phyloP scores from a whole-genome alignment of 176 grass and related monocot genomes.

The Triticum monococcum region DNA sequence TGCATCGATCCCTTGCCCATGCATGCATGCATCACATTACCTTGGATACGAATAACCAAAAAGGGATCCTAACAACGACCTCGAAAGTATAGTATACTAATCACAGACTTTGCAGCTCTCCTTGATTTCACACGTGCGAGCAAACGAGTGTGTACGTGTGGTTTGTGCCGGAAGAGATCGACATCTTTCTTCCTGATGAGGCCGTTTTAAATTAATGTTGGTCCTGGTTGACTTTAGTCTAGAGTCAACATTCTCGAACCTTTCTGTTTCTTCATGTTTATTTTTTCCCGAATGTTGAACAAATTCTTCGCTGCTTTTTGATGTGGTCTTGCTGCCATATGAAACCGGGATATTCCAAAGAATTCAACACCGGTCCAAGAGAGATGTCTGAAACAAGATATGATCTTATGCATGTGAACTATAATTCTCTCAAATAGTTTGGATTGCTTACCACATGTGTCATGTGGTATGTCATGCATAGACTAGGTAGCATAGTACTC shows the following conservation, averaged over 20 bases:
- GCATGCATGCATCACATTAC: too few species aligned
- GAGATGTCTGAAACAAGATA: neutral
- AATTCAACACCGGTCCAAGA: neutral
- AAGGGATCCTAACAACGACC: neutral
- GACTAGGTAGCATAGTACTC: neutral
- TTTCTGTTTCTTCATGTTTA: neutral
- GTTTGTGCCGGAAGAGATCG: neutral
- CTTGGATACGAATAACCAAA: neutral
- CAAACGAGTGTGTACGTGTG: neutral
- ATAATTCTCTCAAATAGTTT: too few species aligned
- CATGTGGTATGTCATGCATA: neutral
- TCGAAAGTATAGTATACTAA: too few species aligned
- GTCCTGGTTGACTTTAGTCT: neutral
- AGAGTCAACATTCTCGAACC: neutral
- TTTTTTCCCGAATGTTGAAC: conserved; percentile 23
- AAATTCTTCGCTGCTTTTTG: neutral
- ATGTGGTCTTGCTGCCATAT: neutral
- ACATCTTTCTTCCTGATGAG: neutral
- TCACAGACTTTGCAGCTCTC: too few species aligned
- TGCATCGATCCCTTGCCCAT: neutral
- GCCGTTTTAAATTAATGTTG: neutral
- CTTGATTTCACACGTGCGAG: conserved; percentile 25
- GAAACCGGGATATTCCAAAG: neutral
- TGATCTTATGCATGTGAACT: too few species aligned
- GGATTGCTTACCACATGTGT: too few species aligned